A percentile compares a stretch with the other conserved stretches of the same genome.
These are phyloP conservation scores for Debaryomycetaceae sp. DNA, from an alignment of 1,139 yeast species.

Conservation along the genomic window DNA sequence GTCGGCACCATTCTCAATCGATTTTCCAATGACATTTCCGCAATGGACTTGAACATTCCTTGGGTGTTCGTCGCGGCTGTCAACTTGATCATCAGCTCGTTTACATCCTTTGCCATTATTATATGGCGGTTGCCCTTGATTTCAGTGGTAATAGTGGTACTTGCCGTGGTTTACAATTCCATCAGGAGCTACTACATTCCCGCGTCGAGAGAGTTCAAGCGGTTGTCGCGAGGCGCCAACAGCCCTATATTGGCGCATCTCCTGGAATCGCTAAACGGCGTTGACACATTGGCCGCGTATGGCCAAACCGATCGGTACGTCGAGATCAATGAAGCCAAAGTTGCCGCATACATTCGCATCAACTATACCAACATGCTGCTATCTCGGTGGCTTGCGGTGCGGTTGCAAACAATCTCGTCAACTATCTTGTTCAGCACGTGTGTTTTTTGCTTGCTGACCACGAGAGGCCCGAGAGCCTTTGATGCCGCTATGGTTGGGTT, in stretches of 20 bases:
- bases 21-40: constrained; percentile 23
- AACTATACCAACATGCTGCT: constrained; percentile 12
- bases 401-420: constrained; percentile 22
- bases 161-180: constrained; percentile 19
- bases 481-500: constrained; percentile 25
- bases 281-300: constrained; percentile 25
- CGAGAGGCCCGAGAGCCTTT: constrained; percentile 13
- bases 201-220: constrained; percentile 22
- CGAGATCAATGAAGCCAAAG: constrained; percentile 13
- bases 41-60: constrained; percentile 20
- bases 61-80: constrained; percentile 20
- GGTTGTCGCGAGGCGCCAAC: constrained; percentile 19
- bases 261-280: constrained; percentile 26
- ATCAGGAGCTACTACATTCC: constrained; percentile 20
- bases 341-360: constrained; percentile 15
- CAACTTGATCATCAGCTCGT: constrained; percentile 11
- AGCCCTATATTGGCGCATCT: constrained; percentile 23
- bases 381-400: constrained; percentile 24
- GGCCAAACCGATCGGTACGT: constrained; percentile 19
- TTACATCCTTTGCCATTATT: constrained; percentile 17
- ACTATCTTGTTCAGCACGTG: constrained; percentile 19
- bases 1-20: constrained; percentile 26
- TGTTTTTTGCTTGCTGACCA: constrained; percentile 16
- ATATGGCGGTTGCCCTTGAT: constrained; percentile 20
- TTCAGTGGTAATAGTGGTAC: constrained; percentile 16